A percentile compares a stretch with the other conserved stretches of the same genome.
Evolutionary conservation across 129 eudicot genomes (phyloP).

Genomic region (Smallanthus sonchifolius): DNA sequence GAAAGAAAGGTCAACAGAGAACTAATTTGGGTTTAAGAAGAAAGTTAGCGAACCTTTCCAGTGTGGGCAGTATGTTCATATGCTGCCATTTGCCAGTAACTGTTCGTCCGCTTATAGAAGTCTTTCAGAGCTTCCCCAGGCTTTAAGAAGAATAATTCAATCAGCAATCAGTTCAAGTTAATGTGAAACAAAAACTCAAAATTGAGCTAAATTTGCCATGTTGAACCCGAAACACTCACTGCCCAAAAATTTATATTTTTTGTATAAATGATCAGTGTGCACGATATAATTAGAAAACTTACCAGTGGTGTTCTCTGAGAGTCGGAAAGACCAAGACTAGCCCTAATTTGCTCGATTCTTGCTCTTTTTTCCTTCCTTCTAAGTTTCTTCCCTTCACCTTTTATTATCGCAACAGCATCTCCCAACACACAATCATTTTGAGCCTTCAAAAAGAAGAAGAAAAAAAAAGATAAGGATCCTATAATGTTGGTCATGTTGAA

Average conservation of each 20-base stretch:
- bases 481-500: neutral
- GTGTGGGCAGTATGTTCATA: slow-evolving; percentile 97
- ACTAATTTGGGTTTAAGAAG: slow-evolving; percentile 1
- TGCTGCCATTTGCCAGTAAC: slow-evolving; percentile 99
- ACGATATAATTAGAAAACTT: neutral
- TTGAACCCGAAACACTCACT: neutral
- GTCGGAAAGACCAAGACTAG: slow-evolving; percentile 96
- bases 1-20: slow-evolving; percentile 4
- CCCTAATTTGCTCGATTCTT: slow-evolving; percentile 96
- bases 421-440: slow-evolving; percentile 50
- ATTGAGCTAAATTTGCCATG: neutral
- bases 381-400: slow-evolving; percentile 77
- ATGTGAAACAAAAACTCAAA: neutral
- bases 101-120: slow-evolving; percentile 85
- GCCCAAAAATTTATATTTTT: neutral
- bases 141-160: slow-evolving; percentile 31
- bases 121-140: slow-evolving; percentile 93
- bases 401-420: slow-evolving; percentile 89
- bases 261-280: neutral
- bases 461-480: neutral
- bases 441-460: slow-evolving; percentile 37
- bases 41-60: slow-evolving; percentile 65
- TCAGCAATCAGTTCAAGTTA: neutral
- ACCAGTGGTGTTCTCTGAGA: slow-evolving; percentile 92
- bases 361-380: slow-evolving; percentile 88